Base-by-base conservation (phyloP, 1,139 yeast genomes). In the Groenewaldozyma auringiensis region DNA sequence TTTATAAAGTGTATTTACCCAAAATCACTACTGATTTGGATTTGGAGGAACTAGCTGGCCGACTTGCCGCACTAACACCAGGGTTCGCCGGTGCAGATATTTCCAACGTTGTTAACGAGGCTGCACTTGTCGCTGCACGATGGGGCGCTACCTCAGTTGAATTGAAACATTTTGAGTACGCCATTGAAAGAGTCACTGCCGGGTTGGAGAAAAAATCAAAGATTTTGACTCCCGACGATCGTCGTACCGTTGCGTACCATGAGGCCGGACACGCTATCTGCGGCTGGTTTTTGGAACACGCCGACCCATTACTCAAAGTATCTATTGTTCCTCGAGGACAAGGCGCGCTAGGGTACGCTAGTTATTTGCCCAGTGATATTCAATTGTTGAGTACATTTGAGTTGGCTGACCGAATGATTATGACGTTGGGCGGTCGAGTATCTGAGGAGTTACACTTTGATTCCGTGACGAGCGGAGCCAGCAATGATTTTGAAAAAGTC, bases 261-360 rank as follows among this genome's bases (percentile, higher is more conserved):
- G 98, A 92, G 67, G 98, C 98, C 1, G 98, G 98, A 0, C 98
- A 92, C 67, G 98, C 98, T 3, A 81, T 92, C 45, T 87, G 97
- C 68, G 98, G 98, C 11, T 92, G 98, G 98, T 88, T 69, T 62
- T 72, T 92, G 58, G 77, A 80, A 65, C 76, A 75, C 66, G 96
- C 97, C 2, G 95, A 88, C 62, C 98, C 98, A 2, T 71, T 92
- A 48, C 74, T 92, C 54, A 92, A 92, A 68, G 98, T 92, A 16
- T 85, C 96, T 4, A 92, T 92, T 58, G 88, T 92, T 48, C 98
- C 98, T 43, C 81, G 96, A 64, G 97, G 97, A 3, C 88, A 83
- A 65, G 96, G 95, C 46, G 96, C 97, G 2, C 72, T 92, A 45
- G 98, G 98, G n/a, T 92, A 92, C 64, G 98, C 98, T 1, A 96